These are phyloP conservation scores for Sutorius australiensis DNA, from an alignment of 768 basidiomycete species.

Conservation along the genomic window DNA sequence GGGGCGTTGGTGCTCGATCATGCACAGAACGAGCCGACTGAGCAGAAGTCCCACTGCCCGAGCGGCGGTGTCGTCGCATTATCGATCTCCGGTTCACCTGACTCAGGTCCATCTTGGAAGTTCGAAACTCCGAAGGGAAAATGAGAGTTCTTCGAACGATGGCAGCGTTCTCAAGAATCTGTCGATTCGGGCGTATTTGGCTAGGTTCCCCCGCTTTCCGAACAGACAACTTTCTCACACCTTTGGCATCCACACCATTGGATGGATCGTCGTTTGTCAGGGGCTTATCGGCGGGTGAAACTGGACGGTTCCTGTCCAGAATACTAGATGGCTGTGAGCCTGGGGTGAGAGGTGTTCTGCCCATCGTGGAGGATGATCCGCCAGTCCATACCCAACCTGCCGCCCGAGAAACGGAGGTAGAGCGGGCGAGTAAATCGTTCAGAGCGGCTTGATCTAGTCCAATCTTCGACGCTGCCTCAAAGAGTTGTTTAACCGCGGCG, in stretches of 20 bases:
- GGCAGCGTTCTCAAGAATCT: constrained; percentile 38
- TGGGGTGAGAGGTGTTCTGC: constrained; percentile 23
- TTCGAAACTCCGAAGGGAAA: constrained; percentile 63
- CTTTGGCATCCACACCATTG: constrained; percentile 21
- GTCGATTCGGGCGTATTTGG: constrained; percentile 30
- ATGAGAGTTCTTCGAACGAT: constrained; percentile 79
- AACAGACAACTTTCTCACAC: constrained; percentile 27
- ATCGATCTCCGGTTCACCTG: constrained; percentile 55
- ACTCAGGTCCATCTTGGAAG: constrained; percentile 54
- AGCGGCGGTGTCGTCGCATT: constrained; percentile 47
- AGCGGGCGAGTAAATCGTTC: constrained; percentile 68
- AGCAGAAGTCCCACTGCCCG: constrained; percentile 55
- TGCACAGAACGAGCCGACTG: constrained; percentile 71
- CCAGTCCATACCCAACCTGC: constrained; percentile 40
- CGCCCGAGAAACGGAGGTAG: constrained; percentile 58
- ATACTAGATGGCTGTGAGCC: constrained; percentile 11
- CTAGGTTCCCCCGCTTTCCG: constrained; percentile 23
- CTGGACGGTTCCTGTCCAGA: constrained; percentile 15
- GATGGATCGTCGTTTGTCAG: constrained; percentile 32
- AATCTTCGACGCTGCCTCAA: constrained; percentile 69
- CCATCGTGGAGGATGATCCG: constrained; percentile 16
- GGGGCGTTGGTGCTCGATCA: constrained; percentile 83
- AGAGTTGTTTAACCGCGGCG: constrained; percentile 64
- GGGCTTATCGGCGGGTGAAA: constrained; percentile 23
- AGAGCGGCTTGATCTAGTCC: constrained; percentile 72